Evolutionary conservation across 257 asterid species (phyloP).

Genomic region (Gentiana straminea): DNA sequence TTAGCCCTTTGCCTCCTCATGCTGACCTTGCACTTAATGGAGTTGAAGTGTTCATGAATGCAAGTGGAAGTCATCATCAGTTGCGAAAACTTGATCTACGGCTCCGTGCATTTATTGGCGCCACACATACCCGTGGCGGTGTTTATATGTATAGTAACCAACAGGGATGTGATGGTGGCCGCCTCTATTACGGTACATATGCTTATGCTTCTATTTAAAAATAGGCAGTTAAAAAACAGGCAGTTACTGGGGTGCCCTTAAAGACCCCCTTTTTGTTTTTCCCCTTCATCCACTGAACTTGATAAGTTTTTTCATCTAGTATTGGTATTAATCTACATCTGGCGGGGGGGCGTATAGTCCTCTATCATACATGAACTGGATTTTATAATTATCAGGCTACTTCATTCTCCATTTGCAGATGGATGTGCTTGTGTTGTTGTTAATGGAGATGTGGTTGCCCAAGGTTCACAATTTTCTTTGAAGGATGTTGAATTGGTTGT

Average conservation of each 20-base stretch:
- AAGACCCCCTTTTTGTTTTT: too few relatives aligned
- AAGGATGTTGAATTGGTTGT: conserved; percentile 88
- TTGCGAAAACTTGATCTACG: conserved; percentile 85
- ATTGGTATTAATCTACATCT: neutral
- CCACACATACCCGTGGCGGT: conserved; percentile 94
- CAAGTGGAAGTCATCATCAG: conserved; percentile 98
- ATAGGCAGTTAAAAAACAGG: too few relatives aligned
- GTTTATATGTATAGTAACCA: conserved; percentile 95
- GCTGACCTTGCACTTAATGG: conserved; percentile 92
- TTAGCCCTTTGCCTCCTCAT: conserved; percentile 86
- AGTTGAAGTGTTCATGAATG: conserved; percentile 90
- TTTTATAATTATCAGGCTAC: conserved; percentile 2
- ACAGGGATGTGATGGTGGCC: conserved; percentile 98
- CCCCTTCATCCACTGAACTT: too few relatives aligned
- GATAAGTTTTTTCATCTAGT: neutral
- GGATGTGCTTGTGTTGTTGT: conserved; percentile 92
- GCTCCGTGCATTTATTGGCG: conserved; percentile 79
- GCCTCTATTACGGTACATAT: conserved; percentile 77
- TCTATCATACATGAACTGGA: conserved; percentile 1
- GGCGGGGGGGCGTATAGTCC: neutral
- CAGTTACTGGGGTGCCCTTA: too few relatives aligned
- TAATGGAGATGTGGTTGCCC: conserved; percentile 92
- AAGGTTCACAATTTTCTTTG: conserved; percentile 86
- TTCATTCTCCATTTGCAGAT: conserved; percentile 42
- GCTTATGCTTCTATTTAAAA: conserved; percentile 5